Evolutionary conservation across 2,329 filamentous ascomycete species (phyloP), one percentile per base, ranked within the genome.

Genomic region (Diplocarpon rosae): DNA sequence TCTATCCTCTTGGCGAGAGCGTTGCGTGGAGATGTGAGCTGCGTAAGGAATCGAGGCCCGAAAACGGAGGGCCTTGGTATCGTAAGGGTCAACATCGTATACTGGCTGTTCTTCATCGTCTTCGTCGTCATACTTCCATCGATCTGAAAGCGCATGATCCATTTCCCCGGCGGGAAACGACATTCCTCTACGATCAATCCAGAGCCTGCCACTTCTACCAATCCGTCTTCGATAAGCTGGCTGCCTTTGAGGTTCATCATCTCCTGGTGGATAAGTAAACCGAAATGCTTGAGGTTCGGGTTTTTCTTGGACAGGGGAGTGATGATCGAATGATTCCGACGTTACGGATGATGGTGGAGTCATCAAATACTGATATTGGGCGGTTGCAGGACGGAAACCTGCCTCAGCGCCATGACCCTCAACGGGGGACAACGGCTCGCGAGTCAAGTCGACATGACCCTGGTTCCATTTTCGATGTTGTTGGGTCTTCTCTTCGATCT

Each of bases 391-490:
- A 51, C 83, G 75, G 69, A 86, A 89, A 52, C 75, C 75, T 46
- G 72, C 65, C 51, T 81, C 73, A 55, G 70, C 69, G 34, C 67
- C 70, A 53, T 76, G 71, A 47, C 86, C 82, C 58, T 77, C 71
- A 35, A 85, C 78, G 16, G 88, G 88, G 40, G 85, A 86, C 53
- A 96, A 75, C 40, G 90, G 88, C 53, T 82, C 80, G 67, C 82
- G 80, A 50, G 90, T 95, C 61, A 88, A 74, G 67, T 96, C 89
- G 57, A 93, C 76, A 69, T 86, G 88, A 59, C 85, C 83, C 56
- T 85, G 75, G 65, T 95, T 95, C 88, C 90, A 95, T 62, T 84
- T 80, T 56, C 83, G 78, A 66, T 95, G 90, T 65, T 92, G 90
- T 57, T 83, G 75, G 43, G 93, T 80, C 65, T 93, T 90, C 56